Conservation (phyloP, 139 green algal species). For the Chlorella vulgaris region DNA sequence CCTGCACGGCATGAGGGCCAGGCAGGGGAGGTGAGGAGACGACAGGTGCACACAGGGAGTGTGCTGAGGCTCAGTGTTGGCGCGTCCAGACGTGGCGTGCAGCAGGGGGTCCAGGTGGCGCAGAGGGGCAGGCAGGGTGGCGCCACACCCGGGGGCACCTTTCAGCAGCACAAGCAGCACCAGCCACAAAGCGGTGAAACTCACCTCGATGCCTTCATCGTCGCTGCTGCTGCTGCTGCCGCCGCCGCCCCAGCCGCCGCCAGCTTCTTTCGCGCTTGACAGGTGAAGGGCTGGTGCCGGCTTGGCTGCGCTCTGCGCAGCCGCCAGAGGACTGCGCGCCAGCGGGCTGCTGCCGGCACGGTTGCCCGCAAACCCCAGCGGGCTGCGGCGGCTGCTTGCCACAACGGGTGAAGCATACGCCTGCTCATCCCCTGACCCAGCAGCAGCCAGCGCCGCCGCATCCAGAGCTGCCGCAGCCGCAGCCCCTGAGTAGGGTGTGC, state of each 20-base stretch:
- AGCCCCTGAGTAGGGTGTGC: conserved; percentile 5
- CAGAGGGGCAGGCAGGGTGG: no score
- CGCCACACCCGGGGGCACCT: no score
- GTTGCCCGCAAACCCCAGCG: neutral
- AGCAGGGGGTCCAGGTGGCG: no score
- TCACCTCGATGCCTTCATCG: conserved; percentile 17
- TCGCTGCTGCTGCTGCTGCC: conserved; percentile 5
- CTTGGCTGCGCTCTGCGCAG: conserved; percentile 24
- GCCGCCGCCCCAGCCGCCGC: neutral
- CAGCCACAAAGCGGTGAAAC: neutral
- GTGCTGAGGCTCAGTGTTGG: no score
- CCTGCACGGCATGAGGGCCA: neutral
- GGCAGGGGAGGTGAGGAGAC: neutral
- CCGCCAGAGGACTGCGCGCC: conserved; percentile 16
- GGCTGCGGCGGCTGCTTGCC: conserved; percentile 9
- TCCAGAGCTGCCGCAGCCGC: neutral
- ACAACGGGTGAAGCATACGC: conserved; percentile 4
- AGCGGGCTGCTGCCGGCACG: neutral
- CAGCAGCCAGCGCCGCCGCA: no score
- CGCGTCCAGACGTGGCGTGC: no score
- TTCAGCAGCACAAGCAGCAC: no score
- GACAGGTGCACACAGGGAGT: no score
- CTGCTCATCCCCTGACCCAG: neutral
- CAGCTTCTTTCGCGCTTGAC: no score
- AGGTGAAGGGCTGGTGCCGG: neutral